Base-by-base conservation (phyloP, 768 basidiomycete species). In the Termitomyces sp. region DNA sequence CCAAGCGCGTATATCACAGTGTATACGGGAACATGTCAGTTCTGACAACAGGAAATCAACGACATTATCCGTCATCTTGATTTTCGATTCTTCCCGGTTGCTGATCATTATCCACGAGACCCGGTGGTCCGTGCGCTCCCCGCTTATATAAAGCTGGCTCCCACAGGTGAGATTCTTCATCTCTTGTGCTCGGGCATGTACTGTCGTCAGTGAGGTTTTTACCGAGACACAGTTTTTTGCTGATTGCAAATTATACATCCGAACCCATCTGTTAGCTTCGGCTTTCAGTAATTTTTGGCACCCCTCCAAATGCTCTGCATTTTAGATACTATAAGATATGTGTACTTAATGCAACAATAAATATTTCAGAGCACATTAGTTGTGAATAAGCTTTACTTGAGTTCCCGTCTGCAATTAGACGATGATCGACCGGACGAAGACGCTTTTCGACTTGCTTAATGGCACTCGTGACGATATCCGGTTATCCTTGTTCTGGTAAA, bases 191-290 rank as follows among this genome's bases (percentile, higher is more conserved):
- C 87, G 89, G 88, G 88, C 86, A 88, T 84, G 88, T 85, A 89
- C 87, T 88, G 86, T 89, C 87, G 86, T 84, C 85, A 88, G 89
- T 91, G 90, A 92, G 88, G 90, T 92, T 79, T 84, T 78, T 88
- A 91, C 89, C 86, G 90, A 92, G 88, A 84, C 86, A 87, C 85
- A 89, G 88, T 89, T 81, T 89, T 78, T 91, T 90, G 89, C 88
- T 91, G 86, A 86, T 91, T 91, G 89, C 89, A 91, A 91, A 91
- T 89, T 91, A 90, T 80, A 89, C 88, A 91, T 91, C 89, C 89
- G 88, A 89, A 91, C 88, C 72, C 88, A 87, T 91, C 88, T 87
- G 81, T 84, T 70, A 79, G 86, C 87, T 90, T 88, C 77, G 86
- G 87, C 85, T 81, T 80, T 76, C 81, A 86, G 88, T 86, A 91